Conservation (phyloP, 257 asterid genomes). For the Catharanthus roseus region DNA sequence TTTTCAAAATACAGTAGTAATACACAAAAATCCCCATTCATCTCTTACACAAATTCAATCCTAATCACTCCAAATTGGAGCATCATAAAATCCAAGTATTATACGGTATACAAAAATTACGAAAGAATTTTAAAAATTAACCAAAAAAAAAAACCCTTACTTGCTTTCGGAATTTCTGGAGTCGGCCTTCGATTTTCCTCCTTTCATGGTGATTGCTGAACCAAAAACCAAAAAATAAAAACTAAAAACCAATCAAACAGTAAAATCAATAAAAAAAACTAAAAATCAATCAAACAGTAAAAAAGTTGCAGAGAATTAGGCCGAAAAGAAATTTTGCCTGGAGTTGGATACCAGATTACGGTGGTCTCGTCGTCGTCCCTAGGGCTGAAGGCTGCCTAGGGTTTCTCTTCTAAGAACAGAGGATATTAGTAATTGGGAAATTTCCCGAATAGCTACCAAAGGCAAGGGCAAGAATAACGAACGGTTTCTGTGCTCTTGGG, state of each 20-base stretch:
- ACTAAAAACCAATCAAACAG: not conserved
- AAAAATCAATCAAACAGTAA: not conserved
- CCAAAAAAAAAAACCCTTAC: slow-evolving; percentile 20
- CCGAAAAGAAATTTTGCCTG: not conserved
- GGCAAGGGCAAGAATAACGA: too few species aligned
- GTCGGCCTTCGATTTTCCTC: slow-evolving; percentile 56
- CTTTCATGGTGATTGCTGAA: slow-evolving; percentile 39
- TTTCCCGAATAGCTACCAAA: not conserved
- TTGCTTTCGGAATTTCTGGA: slow-evolving; percentile 46
- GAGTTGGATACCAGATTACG: not conserved
- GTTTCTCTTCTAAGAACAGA: not conserved
- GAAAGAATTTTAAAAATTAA: too few species aligned
- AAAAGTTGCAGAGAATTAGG: not conserved
- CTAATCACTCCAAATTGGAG: not conserved
- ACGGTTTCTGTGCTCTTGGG: too few species aligned
- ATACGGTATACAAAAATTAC: not conserved
- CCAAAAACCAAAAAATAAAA: not conserved
- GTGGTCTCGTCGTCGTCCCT: too few species aligned
- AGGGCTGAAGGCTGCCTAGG: not conserved
- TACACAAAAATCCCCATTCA: not conserved
- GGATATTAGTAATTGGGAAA: not conserved
- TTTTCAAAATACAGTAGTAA: not conserved
- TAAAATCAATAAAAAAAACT: too few species aligned
- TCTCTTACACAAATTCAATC: not conserved
- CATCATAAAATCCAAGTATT: not conserved